These are phyloP conservation scores for Lindgomyces ingoldianus DNA, from an alignment of 495 filamentous ascomycete genomes.

Conservation along the genomic window DNA sequence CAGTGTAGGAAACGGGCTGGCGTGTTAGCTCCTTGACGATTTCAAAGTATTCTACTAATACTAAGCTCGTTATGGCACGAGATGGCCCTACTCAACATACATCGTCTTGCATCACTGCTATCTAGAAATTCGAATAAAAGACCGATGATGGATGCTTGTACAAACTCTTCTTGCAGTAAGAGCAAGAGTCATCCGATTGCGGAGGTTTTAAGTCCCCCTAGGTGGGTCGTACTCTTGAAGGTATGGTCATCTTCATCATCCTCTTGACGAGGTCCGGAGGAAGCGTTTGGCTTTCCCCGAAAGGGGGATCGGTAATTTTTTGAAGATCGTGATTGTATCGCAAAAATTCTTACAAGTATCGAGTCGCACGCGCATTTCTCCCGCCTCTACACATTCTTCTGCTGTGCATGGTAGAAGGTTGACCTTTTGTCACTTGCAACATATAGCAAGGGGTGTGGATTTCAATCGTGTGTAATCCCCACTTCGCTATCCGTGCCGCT, in stretches of 20 bases:
- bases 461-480: constrained; percentile 11
- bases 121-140: constrained; percentile 6
- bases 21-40: background rate
- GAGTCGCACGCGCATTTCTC: too few relatives aligned
- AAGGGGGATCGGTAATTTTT: constrained; percentile 1
- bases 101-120: constrained; percentile 10
- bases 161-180: background rate
- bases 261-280: background rate
- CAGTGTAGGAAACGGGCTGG: constrained; percentile 9
- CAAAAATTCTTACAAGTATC: constrained; percentile 1
- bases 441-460: background rate
- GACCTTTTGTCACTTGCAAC: too few relatives aligned
- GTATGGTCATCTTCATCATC: background rate
- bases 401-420: too few relatives aligned
- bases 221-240: background rate
- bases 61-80: background rate
- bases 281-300: background rate
- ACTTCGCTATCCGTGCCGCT: background rate
- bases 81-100: background rate
- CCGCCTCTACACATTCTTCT: too few relatives aligned
- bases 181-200: background rate
- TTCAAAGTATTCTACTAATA: constrained; percentile 3
- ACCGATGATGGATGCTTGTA: background rate
- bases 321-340: background rate
- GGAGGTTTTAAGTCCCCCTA: background rate